Evolutionary conservation across 306 rosid genomes (phyloP).

Genomic region (Dryas octopetala): DNA sequence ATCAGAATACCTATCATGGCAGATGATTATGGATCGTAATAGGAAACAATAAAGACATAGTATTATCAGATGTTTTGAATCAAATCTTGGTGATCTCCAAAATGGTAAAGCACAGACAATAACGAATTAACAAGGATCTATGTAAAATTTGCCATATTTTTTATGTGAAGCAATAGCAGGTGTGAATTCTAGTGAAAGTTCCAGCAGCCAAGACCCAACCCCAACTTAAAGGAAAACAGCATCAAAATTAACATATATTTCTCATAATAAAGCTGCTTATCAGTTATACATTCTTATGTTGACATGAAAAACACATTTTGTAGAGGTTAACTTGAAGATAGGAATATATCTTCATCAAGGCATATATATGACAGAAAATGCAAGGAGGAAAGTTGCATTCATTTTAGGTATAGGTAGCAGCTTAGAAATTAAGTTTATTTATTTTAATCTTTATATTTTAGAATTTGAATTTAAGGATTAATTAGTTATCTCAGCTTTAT

Average conservation of each 20-base stretch:
- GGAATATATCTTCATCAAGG: neutral
- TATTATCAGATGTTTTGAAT: neutral
- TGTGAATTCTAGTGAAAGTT: neutral
- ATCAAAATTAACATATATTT: no score
- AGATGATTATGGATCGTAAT: neutral
- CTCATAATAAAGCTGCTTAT: no score
- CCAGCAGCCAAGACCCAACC: neutral
- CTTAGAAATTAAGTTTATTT: neutral
- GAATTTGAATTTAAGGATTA: no score
- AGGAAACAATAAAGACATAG: neutral
- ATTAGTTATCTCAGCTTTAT: no score
- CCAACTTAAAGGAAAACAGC: neutral
- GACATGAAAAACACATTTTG: neutral
- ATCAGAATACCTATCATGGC: neutral
- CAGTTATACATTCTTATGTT: neutral
- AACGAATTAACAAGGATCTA: neutral
- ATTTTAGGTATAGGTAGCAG: neutral
- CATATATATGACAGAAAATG: neutral
- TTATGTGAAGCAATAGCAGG: neutral
- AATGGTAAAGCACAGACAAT: slow-evolving; percentile 3
- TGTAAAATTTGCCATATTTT: neutral
- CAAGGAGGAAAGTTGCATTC: neutral
- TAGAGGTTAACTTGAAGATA: neutral
- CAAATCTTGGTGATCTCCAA: neutral
- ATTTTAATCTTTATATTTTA: no score